Conservation (phyloP, 352 stramenopile genomes). For the Globisporangium echinulatum region DNA sequence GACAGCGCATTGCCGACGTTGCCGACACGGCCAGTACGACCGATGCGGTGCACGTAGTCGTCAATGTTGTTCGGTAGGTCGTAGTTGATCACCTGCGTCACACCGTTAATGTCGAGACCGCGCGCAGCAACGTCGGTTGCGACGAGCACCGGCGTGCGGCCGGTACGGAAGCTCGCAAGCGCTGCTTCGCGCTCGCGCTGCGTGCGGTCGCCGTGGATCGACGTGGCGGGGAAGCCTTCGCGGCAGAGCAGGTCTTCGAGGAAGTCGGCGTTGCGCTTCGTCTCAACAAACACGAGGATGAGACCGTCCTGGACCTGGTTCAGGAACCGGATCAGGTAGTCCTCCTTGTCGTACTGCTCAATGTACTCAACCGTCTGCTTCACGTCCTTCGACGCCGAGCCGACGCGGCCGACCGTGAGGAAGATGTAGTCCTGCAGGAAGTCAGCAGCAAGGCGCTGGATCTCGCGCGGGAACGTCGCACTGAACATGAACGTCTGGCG, state of each 20-base stretch:
- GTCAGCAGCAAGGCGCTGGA: slow-evolving; percentile 94
- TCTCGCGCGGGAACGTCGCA: slow-evolving; percentile 98
- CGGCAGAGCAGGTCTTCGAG: slow-evolving; percentile 94
- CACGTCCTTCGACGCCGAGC: slow-evolving; percentile 96
- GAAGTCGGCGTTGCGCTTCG: slow-evolving; percentile 95
- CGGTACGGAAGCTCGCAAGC: slow-evolving; percentile 90
- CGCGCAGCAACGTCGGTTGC: slow-evolving; percentile 97
- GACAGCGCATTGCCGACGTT: slow-evolving; percentile 96
- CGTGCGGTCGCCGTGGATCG: slow-evolving; percentile 98
- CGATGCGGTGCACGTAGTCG: slow-evolving; percentile 99
- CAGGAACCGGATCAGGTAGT: slow-evolving; percentile 95
- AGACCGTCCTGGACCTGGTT: slow-evolving; percentile 87
- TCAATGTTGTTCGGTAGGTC: slow-evolving; percentile 98
- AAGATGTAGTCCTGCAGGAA: slow-evolving; percentile 99
- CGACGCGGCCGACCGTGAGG: slow-evolving; percentile 97
- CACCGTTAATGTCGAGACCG: slow-evolving; percentile 98
- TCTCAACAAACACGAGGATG: slow-evolving; percentile 98
- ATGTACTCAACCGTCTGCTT: slow-evolving; percentile 97
- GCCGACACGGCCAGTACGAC: slow-evolving; percentile 97
- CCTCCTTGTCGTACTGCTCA: slow-evolving; percentile 95
- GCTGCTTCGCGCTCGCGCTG: slow-evolving; percentile 93
- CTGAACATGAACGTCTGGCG: slow-evolving; percentile 99
- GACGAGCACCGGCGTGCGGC: slow-evolving; percentile 91
- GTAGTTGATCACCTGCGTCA: slow-evolving; percentile 97
- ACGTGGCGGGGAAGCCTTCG: slow-evolving; percentile 88